A percentile compares a stretch with the other conserved stretches of the same genome.
Evolutionary conservation across 495 filamentous ascomycete species (phyloP).

Genomic region (Hyaloscypha finlandica): DNA sequence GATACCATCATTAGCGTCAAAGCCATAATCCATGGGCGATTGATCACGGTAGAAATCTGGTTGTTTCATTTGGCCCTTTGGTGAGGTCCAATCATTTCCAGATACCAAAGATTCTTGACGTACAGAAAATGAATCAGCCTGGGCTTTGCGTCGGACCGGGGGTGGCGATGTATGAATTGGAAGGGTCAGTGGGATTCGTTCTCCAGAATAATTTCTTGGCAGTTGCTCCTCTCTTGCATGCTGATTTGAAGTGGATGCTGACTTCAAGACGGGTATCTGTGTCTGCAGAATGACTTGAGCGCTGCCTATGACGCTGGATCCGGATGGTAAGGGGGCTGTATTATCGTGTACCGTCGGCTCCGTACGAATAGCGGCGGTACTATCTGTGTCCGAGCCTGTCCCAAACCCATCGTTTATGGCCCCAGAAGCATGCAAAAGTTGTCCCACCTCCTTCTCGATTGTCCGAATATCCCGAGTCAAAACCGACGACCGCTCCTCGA

Average conservation of each 20-base stretch:
- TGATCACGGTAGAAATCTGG: conserved; percentile 24
- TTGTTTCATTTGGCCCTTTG: conserved; percentile 9
- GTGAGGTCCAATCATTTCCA: neutral
- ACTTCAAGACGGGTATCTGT: conserved; percentile 36
- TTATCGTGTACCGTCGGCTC: conserved; percentile 12
- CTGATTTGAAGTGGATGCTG: conserved; percentile 2
- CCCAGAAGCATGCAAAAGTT: conserved; percentile 25
- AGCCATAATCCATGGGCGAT: conserved; percentile 17
- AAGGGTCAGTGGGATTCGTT: neutral
- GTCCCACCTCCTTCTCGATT: conserved; percentile 23
- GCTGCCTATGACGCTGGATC: conserved; percentile 35
- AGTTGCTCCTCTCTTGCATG: neutral
- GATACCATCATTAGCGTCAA: conserved; percentile 17
- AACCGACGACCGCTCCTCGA: conserved; percentile 15
- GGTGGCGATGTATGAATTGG: conserved; percentile 6
- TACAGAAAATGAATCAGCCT: neutral
- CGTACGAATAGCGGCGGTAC: neutral
- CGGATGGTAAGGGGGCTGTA: conserved; percentile 10
- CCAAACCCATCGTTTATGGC: conserved; percentile 32
- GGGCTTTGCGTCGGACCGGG: conserved; percentile 9
- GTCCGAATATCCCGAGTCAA: conserved; percentile 21
- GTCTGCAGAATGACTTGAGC: conserved; percentile 53
- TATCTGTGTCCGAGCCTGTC: conserved; percentile 7
- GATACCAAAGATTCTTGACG: neutral
- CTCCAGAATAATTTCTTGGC: neutral